These are phyloP conservation scores for Heliocybe sulcata DNA, from an alignment of 1,284 basidiomycete genomes.

Conservation along the genomic window DNA sequence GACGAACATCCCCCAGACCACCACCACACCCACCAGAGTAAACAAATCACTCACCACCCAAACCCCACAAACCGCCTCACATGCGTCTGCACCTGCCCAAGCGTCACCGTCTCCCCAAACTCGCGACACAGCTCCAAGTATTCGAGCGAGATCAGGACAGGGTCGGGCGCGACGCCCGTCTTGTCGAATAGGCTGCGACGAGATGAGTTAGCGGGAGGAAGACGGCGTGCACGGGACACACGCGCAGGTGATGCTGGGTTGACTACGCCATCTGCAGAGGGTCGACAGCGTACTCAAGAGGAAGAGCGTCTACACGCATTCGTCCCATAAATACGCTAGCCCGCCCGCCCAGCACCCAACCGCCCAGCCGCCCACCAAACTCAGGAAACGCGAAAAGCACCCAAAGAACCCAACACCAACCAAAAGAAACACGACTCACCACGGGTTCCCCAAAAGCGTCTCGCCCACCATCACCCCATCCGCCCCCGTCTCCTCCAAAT, in stretches of 20 bases:
- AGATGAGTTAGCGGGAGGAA: background rate
- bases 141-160: conserved; percentile 53
- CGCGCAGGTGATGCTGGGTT: too few species aligned
- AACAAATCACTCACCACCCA: conserved; percentile 43
- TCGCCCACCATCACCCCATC: conserved; percentile 78
- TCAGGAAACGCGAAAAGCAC: too few species aligned
- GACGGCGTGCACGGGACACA: background rate
- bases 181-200: background rate
- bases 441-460: conserved; percentile 60
- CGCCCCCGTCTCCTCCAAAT: conserved; percentile 50
- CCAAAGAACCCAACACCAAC: too few species aligned
- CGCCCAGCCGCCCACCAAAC: too few species aligned
- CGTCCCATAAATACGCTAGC: too few species aligned
- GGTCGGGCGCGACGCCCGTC: conserved; percentile 29
- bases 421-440: too few species aligned
- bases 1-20: conserved; percentile 3
- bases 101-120: conserved; percentile 37
- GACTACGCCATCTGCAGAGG: too few species aligned
- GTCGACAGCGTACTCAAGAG: too few species aligned
- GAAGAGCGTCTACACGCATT: too few species aligned
- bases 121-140: conserved; percentile 49
- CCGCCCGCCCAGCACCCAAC: too few species aligned
- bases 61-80: conserved; percentile 55
- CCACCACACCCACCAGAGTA: background rate
- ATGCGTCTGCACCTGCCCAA: conserved; percentile 47